Evolutionary conservation across 1,284 basidiomycete genomes (phyloP), one percentile per base, ranked within the genome.

Genomic region (Ustilago bromivora): DNA sequence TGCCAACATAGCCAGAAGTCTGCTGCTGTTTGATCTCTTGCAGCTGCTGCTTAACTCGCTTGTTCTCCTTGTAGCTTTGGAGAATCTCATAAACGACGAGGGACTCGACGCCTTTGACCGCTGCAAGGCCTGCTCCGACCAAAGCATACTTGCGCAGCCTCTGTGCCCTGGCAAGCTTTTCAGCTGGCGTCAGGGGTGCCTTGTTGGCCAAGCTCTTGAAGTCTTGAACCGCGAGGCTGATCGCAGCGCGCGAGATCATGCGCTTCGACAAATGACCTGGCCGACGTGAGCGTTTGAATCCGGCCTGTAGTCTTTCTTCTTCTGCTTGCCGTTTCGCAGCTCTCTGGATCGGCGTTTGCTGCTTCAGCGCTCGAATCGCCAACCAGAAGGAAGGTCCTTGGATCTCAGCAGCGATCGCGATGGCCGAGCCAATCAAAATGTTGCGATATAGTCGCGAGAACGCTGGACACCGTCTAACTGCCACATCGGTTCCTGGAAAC

Each of bases 171-270:
- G 60, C 66, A 31, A 47, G 17, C n/a, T 36, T 32, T 19, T 68
- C 49, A 17, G 19, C 28, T 5, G 35, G 40, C 3, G 35, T 58
- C 13, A 68, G 51, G 15, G 47, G 51, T 15, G 40, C 19, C 7
- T 57, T 58, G 0, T 23, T 17, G 7, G 7, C 60, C 35, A 58
- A 40, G 28, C 66, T 68, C 36, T 55, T 54, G n/a, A 68, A 34
- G 19, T 68, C 66, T 8, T 19, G 28, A 13, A 15, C 17, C 1
- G 51, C 40, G 3, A 54, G 19, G n/a, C 54, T 62, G 15, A 53
- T n/a, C 17, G 56, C 32, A 15, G 35, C 15, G 9, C 28, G 23
- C 4, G 49, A 51, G 15, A 32, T 28, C 28, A 51, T 15, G 10
- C 49, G 31, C 28, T 51, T 51, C 6, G 49, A 51, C 4, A 51